Evolutionary conservation across 2,329 filamentous ascomycete genomes (phyloP).

Genomic region (Cladosporium sp.): DNA sequence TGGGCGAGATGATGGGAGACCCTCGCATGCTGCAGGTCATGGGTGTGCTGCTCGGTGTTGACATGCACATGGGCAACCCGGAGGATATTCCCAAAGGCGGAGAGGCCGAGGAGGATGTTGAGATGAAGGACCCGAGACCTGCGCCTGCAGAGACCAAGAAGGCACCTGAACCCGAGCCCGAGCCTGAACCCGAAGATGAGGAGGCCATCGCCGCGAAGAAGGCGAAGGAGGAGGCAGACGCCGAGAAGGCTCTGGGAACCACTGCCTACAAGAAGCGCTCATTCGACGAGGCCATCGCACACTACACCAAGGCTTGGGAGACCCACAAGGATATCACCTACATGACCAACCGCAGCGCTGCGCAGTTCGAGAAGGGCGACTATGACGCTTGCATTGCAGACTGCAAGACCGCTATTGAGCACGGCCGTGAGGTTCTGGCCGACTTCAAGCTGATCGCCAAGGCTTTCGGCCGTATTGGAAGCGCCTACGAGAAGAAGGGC

Average conservation of each 20-base stretch:
- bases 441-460: conserved; percentile 99
- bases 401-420: conserved; percentile 82
- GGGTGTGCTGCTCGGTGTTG: conserved; percentile 86
- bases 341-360: conserved; percentile 91
- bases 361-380: conserved; percentile 94
- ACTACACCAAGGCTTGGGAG: conserved; percentile 95
- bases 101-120: conserved; percentile 61
- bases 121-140: conserved; percentile 68
- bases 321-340: conserved; percentile 94
- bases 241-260: conserved; percentile 89
- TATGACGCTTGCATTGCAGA: conserved; percentile 80
- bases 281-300: conserved; percentile 88
- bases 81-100: conserved; percentile 40
- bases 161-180: conserved; percentile 59
- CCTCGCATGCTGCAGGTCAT: conserved; percentile 91
- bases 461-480: conserved; percentile 91
- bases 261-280: conserved; percentile 98
- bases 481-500: conserved; percentile 86
- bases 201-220: conserved; percentile 79
- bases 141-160: conserved; percentile 48
- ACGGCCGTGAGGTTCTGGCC: conserved; percentile 82
- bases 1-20: conserved; percentile 78
- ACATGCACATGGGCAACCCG: conserved; percentile 68
- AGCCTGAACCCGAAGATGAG: conserved; percentile 68
- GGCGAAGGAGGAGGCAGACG: conserved; percentile 87